Base-by-base conservation (phyloP, 139 green algal species). In the Chlamydomonas urium region DNA sequence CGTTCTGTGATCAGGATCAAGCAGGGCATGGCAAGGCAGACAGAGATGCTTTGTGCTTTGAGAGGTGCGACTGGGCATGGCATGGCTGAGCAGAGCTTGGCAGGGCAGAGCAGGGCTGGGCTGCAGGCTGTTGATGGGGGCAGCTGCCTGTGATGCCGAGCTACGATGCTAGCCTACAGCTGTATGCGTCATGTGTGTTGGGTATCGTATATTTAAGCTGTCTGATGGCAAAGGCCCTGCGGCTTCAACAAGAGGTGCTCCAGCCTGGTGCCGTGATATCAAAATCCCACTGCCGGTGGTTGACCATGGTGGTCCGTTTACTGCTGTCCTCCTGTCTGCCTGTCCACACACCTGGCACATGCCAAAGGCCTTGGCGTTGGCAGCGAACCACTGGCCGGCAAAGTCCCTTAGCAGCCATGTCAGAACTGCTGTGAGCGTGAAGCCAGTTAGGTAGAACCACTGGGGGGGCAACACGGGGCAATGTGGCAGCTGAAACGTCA, bases 361-460 rank as follows among this genome's bases (percentile, higher is more conserved):
- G 38, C 19, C 23, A 21, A 67, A 67, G 14, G 60, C 32, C 10
- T 6, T 26, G 5, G 60, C 33, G 60, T 67, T 67, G 4, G 38
- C 10, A 26, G 17, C 60, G 23, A 67, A 67, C 60, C 60, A 67
- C 5, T 67, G 8, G 23, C 23, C 42, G n/a, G 60, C 60, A 45
- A 33, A 67, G 29, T 67, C 60, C 17, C 60, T 42, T 6, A 67
- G 60, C 32, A 67, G 10, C 60, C 60, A 67, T 29, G 60, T 42
- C 10, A 42, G 26, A 45, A 45, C 33, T n/a, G 60, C 10, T 24
- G 29, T 42, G 32, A 67, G 14, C 19, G 23, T 67, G 29, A 67
- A 67, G 32, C 60, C 23, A 26, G 14, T 17, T 4, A 67, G 33
- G 60, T 67, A 67, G 42, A 32, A 67, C 60, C 60, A 67, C 60